Percentiles rank a stretch among this genome's conserved stretches.
These are phyloP conservation scores for Fagopyrum homotropicum DNA, from an alignment of 148 eudicot genomes.

Conservation along the genomic window DNA sequence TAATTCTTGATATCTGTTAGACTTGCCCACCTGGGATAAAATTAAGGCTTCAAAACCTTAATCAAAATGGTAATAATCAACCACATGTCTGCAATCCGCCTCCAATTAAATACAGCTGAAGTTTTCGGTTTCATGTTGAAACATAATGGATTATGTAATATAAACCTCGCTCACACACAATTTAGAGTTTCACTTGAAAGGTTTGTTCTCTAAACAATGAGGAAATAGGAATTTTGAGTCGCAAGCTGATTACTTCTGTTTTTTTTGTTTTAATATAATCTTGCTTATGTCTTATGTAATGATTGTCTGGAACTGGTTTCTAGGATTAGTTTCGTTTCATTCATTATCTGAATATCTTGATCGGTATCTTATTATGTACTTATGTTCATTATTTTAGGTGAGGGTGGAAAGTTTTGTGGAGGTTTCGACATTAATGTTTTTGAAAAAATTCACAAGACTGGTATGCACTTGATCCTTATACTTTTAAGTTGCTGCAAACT, in stretches of 20 bases:
- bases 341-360: not conserved
- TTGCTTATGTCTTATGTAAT: not conserved
- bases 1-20: not conserved
- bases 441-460: constrained; percentile 64
- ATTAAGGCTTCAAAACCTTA: not conserved
- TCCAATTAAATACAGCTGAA: not conserved
- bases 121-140: not conserved
- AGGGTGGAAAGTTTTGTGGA: constrained; percentile 70
- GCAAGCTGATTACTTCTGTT: not conserved
- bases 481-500: not conserved
- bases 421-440: constrained; percentile 87
- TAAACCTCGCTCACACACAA: not conserved
- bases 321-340: not conserved
- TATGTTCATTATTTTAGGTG: constrained; percentile 38
- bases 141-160: not conserved
- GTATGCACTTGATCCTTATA: constrained; percentile 26
- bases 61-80: not conserved
- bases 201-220: not conserved
- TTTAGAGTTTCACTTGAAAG: not conserved
- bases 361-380: not conserved
- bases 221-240: not conserved
- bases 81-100: not conserved
- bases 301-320: not conserved
- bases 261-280: not conserved
- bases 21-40: not conserved